Conservation (phyloP, 2,329 filamentous ascomycete genomes). For the Fusarium napiforme region DNA sequence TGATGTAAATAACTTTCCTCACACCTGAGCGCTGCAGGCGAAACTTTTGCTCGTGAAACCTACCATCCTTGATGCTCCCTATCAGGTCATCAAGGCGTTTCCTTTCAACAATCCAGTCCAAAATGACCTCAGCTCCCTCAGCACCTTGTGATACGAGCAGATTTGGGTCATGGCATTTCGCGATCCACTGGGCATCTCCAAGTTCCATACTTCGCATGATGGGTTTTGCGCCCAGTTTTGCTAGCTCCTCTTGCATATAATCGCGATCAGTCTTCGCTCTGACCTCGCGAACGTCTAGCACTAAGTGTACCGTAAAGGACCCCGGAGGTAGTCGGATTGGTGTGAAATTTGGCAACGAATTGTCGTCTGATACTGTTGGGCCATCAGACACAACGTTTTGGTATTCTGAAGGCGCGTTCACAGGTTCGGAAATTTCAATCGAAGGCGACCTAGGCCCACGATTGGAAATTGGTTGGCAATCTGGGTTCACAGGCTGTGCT, state of each 20-base stretch:
- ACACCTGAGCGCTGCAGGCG: slow-evolving; percentile 77
- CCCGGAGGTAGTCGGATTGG: slow-evolving; percentile 72
- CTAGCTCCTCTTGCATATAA: slow-evolving; percentile 79
- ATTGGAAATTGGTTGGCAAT: neutral
- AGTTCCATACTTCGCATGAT: slow-evolving; percentile 76
- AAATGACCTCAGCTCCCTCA: slow-evolving; percentile 75
- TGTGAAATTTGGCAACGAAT: slow-evolving; percentile 59
- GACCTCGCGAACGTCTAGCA: slow-evolving; percentile 81
- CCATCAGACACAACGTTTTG: slow-evolving; percentile 56
- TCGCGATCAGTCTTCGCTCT: slow-evolving; percentile 78
- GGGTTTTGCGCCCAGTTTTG: slow-evolving; percentile 71
- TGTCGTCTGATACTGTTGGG: slow-evolving; percentile 44
- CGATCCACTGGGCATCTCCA: slow-evolving; percentile 83
- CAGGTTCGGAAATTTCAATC: slow-evolving; percentile 23
- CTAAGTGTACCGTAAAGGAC: slow-evolving; percentile 76
- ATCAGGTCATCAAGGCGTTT: slow-evolving; percentile 84
- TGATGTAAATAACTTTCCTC: slow-evolving; percentile 81
- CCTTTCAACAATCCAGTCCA: slow-evolving; percentile 84
- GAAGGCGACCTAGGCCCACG: slow-evolving; percentile 29
- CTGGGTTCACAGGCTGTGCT: slow-evolving; percentile 5
- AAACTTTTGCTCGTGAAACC: slow-evolving; percentile 88
- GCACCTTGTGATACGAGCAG: slow-evolving; percentile 66
- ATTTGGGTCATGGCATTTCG: slow-evolving; percentile 71
- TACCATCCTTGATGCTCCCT: slow-evolving; percentile 82
- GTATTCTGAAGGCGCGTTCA: slow-evolving; percentile 42